Base-by-base conservation (phyloP, 345 rosid genomes). In the Laguncularia racemosa region DNA sequence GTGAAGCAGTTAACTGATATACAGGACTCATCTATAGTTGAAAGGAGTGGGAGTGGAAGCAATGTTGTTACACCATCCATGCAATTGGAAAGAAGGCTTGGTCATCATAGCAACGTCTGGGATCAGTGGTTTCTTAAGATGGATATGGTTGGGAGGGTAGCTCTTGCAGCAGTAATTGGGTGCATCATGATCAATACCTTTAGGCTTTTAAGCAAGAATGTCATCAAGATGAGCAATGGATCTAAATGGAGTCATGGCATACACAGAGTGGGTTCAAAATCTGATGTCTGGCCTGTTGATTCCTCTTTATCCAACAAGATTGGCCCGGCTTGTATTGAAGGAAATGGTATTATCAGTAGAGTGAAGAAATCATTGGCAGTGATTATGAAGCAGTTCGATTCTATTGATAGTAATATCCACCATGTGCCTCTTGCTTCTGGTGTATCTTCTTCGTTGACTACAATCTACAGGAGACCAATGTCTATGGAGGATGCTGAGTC, bases 401-500 rank as follows among this genome's bases (percentile, higher is more conserved):
- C 68, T 48, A 78, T 65, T 60, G 64, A 73, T 66, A 51, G 65
- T 59, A 69, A 64, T 55, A 45, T 58, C 20, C 68, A 74, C 57
- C 74, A 56, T 52, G 55, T 79, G 14, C 55, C 68, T 59, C 77
- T 72, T 49, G 67, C 79, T 51, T 72, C 84, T 68, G 68, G 82
- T 56, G 46, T 73, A 61, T 68, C 85, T 62, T 72, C 79, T 33
- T 74, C 81, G 14, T 60, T 46, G 23, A 55, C 62, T 20, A 68
- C 63, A 48, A 64, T 65, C 49, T 67, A 75, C 50, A 81, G 72
- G 73, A 85, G 74, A 68, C 73, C 71, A 51, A 93, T 93, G 97
- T 73, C 84, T 54, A 55, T 72, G 48, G 91, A 86, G 73, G 97
- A 93, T 52, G 97, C 99, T 38, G 99, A 93, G 79, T 76, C 76